These are phyloP conservation scores for Trichoderma citrinoviride DNA, from an alignment of 2,329 filamentous ascomycete species.

Conservation along the genomic window DNA sequence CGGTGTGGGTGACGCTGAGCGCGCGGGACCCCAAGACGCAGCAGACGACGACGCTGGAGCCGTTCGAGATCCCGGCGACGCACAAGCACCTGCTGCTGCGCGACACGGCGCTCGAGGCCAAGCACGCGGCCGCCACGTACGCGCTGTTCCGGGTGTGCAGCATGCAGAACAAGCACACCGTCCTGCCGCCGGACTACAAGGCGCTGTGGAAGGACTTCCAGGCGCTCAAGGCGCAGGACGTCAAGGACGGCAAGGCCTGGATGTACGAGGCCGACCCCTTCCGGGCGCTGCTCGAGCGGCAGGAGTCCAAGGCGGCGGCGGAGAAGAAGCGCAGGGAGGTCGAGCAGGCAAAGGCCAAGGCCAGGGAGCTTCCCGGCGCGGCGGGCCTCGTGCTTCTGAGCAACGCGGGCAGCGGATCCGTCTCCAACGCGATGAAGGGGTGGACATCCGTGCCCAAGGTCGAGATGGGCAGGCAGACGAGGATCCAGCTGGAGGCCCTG, in stretches of 20 bases:
- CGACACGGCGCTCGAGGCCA: slow-evolving; percentile 81
- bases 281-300: slow-evolving; percentile 71
- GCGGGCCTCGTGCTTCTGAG: slow-evolving; percentile 54
- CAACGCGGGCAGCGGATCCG: slow-evolving; percentile 38
- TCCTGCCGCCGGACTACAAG: slow-evolving; percentile 85
- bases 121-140: slow-evolving; percentile 90
- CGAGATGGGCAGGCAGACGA: slow-evolving; percentile 82
- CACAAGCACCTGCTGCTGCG: slow-evolving; percentile 74
- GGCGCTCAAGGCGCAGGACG: slow-evolving; percentile 74
- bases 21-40: slow-evolving; percentile 77
- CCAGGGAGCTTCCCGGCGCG: slow-evolving; percentile 59
- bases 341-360: slow-evolving; percentile 66
- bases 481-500: slow-evolving; percentile 74
- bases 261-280: slow-evolving; percentile 97
- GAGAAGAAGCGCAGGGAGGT: slow-evolving; percentile 78
- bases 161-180: slow-evolving; percentile 94
- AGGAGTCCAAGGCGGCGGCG: slow-evolving; percentile 70
- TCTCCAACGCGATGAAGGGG: slow-evolving; percentile 59
- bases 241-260: slow-evolving; percentile 74
- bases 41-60: slow-evolving; percentile 69
- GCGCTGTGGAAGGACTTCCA: slow-evolving; percentile 91
- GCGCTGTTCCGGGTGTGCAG: slow-evolving; percentile 87
- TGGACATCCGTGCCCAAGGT: slow-evolving; percentile 87
- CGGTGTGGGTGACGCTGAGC: slow-evolving; percentile 77
- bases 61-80: slow-evolving; percentile 75